Conservation (phyloP, 768 basidiomycete species). For the Pulveroboletus sp. region DNA sequence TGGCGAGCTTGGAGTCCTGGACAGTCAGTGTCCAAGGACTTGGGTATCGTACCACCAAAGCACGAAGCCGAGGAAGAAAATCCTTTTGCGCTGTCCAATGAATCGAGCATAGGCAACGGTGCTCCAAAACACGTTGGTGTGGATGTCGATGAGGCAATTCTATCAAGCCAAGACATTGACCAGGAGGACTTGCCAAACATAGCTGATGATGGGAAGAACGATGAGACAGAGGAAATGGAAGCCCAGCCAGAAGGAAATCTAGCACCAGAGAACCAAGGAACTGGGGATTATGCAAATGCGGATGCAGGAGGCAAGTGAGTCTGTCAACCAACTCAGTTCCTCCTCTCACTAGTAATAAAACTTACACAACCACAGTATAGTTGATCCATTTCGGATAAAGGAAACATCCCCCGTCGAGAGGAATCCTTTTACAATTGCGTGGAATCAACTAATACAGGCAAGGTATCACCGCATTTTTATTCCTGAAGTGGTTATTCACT, state of each 20-base stretch:
- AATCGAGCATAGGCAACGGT: conserved; percentile 7
- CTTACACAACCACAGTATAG: not conserved
- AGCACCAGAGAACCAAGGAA: not conserved
- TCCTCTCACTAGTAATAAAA: not conserved
- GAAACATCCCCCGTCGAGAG: not conserved
- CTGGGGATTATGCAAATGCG: not conserved
- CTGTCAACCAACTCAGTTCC: not conserved
- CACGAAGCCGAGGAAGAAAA: conserved; percentile 16
- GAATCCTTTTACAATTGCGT: conserved; percentile 21
- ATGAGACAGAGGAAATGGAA: conserved; percentile 15
- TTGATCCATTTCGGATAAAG: not conserved
- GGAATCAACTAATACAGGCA: conserved; percentile 18
- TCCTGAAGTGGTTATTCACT: not conserved
- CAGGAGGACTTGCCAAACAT: conserved; percentile 22
- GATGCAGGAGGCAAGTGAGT: not conserved
- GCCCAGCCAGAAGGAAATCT: conserved; percentile 1
- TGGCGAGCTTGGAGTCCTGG: conserved; percentile 58
- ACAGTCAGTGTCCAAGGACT: conserved; percentile 2
- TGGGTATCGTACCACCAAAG: conserved; percentile 18
- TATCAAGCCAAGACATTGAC: conserved; percentile 35
- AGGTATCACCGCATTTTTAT: conserved; percentile 4
- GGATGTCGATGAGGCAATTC: conserved; percentile 28
- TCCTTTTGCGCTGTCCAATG: conserved; percentile 22
- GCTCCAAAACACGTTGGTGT: conserved; percentile 16
- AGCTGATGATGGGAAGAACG: conserved; percentile 5